Conservation (phyloP, 495 filamentous ascomycete genomes). For the Paragyromitra xinjiangensis region DNA sequence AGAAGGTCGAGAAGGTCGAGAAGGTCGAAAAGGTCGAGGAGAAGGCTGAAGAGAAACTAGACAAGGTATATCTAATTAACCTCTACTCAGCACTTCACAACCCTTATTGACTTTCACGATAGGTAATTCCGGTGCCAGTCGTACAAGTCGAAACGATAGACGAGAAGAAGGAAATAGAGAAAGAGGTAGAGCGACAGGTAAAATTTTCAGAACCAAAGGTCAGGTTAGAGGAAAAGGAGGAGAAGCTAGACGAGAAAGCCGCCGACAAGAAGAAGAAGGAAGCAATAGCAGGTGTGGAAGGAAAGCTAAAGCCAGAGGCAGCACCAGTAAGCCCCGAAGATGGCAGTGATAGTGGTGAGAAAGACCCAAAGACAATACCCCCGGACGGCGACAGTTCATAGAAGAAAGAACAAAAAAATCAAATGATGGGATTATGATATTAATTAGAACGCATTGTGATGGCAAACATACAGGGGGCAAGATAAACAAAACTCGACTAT, state of each 20-base stretch:
- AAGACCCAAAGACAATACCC: constrained; percentile 46
- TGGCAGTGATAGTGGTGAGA: constrained; percentile 52
- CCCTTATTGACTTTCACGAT: constrained; percentile 17
- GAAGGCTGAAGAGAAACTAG: neutral
- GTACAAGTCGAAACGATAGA: constrained; percentile 25
- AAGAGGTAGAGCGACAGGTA: constrained; percentile 31
- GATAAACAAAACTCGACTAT: constrained; percentile 51
- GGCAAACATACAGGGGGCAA: constrained; percentile 40
- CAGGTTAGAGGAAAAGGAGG: constrained; percentile 21
- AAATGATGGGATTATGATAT: constrained; percentile 40
- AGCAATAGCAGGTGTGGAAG: constrained; percentile 55
- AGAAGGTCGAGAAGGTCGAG: constrained; percentile 17
- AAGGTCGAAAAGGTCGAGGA: constrained; percentile 15
- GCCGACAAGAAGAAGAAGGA: constrained; percentile 44
- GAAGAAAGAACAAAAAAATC: neutral
- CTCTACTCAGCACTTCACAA: neutral
- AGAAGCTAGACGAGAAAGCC: constrained; percentile 36
- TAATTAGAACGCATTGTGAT: constrained; percentile 42
- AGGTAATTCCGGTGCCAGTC: constrained; percentile 27
- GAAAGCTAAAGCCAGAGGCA: constrained; percentile 27
- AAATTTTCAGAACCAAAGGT: constrained; percentile 37
- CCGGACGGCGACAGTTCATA: constrained; percentile 21
- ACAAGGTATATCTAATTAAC: constrained; percentile 18
- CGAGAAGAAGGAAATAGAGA: constrained; percentile 22
- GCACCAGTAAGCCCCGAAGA: constrained; percentile 25